phyloP scores from a whole-genome alignment of 176 grass and related monocot species.

The Phoenix dactylifera region DNA sequence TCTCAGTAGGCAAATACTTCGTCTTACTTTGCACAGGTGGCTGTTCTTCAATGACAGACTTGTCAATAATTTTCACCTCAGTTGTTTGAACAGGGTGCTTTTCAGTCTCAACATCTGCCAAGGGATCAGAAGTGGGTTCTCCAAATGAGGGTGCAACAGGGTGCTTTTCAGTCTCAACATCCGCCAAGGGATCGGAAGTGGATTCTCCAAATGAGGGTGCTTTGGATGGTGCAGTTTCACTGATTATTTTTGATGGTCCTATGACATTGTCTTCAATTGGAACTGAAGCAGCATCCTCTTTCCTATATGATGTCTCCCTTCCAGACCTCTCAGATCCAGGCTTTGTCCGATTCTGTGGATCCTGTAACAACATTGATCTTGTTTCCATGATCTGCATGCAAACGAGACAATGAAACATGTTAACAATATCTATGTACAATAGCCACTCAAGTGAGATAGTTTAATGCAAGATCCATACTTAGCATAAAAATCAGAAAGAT shows the following conservation, averaged over 20 bases:
- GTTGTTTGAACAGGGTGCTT: constrained; percentile 28
- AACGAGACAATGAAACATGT: background rate
- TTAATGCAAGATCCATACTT: no score
- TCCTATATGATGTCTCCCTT: constrained; percentile 16
- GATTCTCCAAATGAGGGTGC: constrained; percentile 20
- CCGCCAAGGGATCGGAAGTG: constrained; percentile 18
- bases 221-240: background rate
- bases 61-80: constrained; percentile 53
- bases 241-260: constrained; percentile 17
- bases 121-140: constrained; percentile 31
- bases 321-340: constrained; percentile 17
- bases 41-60: constrained; percentile 58
- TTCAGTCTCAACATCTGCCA: constrained; percentile 21
- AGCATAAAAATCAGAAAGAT: no score
- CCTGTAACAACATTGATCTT: constrained; percentile 40
- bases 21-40: constrained; percentile 11
- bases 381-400: constrained; percentile 42
- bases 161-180: constrained; percentile 31
- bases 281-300: constrained; percentile 3
- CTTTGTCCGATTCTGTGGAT: constrained; percentile 31
- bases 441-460: no score
- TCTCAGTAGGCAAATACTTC: background rate
- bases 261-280: constrained; percentile 36
- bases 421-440: background rate
- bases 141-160: background rate